These are phyloP conservation scores for Chlamydomonas reinhardtii DNA, from an alignment of 163 green algal genomes.

Conservation along the genomic window DNA sequence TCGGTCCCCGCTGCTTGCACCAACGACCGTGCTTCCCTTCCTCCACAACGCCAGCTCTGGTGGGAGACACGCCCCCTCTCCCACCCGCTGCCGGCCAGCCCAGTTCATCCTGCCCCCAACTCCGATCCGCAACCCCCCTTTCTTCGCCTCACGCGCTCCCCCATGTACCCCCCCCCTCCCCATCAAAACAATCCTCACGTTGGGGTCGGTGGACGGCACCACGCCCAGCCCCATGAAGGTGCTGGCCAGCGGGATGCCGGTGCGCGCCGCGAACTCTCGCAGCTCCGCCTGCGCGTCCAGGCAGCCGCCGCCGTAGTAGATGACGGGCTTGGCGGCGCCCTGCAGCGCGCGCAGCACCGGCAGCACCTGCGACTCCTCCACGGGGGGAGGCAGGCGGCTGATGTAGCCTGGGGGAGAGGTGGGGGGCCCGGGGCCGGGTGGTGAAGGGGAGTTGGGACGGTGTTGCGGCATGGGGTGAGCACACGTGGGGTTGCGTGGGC, in stretches of 20 bases:
- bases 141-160: too few species aligned
- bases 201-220: slow-evolving; percentile 75
- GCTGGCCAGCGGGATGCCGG: slow-evolving; percentile 90
- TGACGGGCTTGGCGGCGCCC: slow-evolving; percentile 60
- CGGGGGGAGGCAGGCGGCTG: slow-evolving; percentile 81
- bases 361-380: slow-evolving; percentile 68
- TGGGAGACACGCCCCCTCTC: too few species aligned
- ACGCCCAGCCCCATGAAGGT: slow-evolving; percentile 98
- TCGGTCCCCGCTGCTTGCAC: too few species aligned
- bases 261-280: slow-evolving; percentile 84
- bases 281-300: slow-evolving; percentile 91
- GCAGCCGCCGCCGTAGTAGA: slow-evolving; percentile 97
- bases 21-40: too few species aligned
- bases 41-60: too few species aligned
- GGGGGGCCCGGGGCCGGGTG: background rate
- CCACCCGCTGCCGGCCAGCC: too few species aligned
- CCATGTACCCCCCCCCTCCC: too few species aligned
- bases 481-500: too few species aligned
- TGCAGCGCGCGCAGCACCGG: slow-evolving; percentile 86
- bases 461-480: too few species aligned
- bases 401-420: slow-evolving; percentile 80
- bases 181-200: too few species aligned
- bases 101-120: too few species aligned
- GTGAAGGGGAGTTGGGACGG: background rate
- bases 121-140: too few species aligned